phyloP scores from a whole-genome alignment of 306 rosid genomes.

The Medicago truncatula region MtrunA17r5.0-ANR NC_053042.1:27422501-27423000 shows the following conservation, averaged over 20 bases:
- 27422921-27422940: slow-evolving; percentile 93
- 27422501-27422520: neutral
- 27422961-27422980: slow-evolving; percentile 99
- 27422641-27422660: slow-evolving; percentile 15
- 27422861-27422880: slow-evolving; percentile 1
- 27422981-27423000: slow-evolving; percentile 50
- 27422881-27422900: slow-evolving; percentile 5
- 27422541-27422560: slow-evolving; percentile 18
- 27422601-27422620: neutral
- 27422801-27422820: slow-evolving; percentile 15
- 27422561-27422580: neutral
- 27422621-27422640: slow-evolving; percentile 14
- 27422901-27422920: slow-evolving; percentile 36
- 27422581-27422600: neutral
- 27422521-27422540: slow-evolving; percentile 17
- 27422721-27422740: neutral
- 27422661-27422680: slow-evolving; percentile 24
- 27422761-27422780: slow-evolving; percentile 12
- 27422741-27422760: slow-evolving; percentile 17
- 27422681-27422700: slow-evolving; percentile 14
- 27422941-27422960: slow-evolving; percentile 78
- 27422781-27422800: neutral
- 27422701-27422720: neutral
- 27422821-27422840: slow-evolving; percentile 10
- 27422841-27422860: neutral